Conservation (phyloP, 345 rosid species). For the Lumnitzera racemosa region DNA sequence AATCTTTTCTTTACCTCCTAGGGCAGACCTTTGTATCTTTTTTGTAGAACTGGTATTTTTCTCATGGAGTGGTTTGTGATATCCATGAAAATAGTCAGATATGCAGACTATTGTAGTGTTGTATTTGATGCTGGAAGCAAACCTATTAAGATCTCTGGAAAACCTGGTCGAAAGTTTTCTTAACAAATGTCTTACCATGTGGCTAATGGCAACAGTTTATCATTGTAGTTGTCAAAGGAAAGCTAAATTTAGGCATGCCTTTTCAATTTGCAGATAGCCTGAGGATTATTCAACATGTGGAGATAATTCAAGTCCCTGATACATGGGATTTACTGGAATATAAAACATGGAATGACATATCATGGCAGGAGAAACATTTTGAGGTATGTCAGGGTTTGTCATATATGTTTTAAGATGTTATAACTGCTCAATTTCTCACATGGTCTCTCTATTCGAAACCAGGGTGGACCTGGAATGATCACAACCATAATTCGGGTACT, state of each 20-base stretch:
- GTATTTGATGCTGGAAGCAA: too few species aligned
- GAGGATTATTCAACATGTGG: conserved; percentile 73
- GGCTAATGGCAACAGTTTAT: background rate
- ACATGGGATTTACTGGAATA: conserved; percentile 32
- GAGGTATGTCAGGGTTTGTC: conserved; percentile 14
- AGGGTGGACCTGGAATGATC: conserved; percentile 51
- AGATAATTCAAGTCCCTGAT: conserved; percentile 41
- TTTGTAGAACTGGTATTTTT: background rate
- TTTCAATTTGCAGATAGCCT: conserved; percentile 39
- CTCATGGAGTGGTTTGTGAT: too few species aligned
- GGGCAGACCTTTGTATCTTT: background rate
- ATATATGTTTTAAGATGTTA: background rate
- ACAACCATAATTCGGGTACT: conserved; percentile 53
- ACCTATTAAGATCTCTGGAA: too few species aligned
- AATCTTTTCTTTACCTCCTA: background rate
- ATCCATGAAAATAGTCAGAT: too few species aligned
- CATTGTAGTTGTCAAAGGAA: background rate
- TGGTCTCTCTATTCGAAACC: conserved; percentile 3
- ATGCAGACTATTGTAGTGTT: too few species aligned
- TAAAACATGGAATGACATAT: conserved; percentile 34
- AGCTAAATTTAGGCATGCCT: background rate
- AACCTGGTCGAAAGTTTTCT: too few species aligned
- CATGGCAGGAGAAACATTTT: conserved; percentile 57
- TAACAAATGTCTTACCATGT: background rate
- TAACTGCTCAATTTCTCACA: too few species aligned